Evolutionary conservation across 225 moss, liverwort and hornwort species (phyloP).

Genomic region (Pseudoscleropodium purum): DNA sequence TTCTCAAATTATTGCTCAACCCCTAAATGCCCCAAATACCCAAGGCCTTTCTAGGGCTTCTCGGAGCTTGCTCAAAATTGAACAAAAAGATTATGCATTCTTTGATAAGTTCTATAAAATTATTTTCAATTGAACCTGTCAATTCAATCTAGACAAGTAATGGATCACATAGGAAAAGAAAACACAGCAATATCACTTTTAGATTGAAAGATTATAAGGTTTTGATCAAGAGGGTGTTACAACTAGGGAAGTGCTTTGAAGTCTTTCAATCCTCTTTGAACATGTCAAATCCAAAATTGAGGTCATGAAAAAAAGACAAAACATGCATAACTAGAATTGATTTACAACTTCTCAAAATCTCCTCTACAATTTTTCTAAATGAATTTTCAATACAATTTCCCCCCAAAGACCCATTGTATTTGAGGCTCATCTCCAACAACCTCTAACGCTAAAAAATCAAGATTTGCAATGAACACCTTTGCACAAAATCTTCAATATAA

Average conservation of each 20-base stretch:
- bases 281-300: not conserved
- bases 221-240: not conserved
- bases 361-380: not conserved
- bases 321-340: not conserved
- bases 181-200: not conserved
- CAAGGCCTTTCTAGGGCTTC: not conserved
- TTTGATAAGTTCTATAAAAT: not conserved
- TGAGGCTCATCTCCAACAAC: not conserved
- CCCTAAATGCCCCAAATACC: not conserved
- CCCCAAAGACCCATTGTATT: not conserved
- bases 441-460: not conserved
- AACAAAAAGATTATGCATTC: not conserved
- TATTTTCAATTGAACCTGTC: not conserved
- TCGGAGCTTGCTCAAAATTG: not conserved
- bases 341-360: not conserved
- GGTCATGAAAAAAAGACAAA: not conserved
- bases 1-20: not conserved
- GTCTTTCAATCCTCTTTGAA: not conserved
- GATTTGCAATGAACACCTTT: not conserved
- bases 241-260: not conserved
- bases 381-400: not conserved
- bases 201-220: not conserved
- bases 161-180: not conserved
- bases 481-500: not conserved
- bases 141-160: not conserved